Evolutionary conservation across 2,329 filamentous ascomycete genomes (phyloP).

Genomic region (Thielaviopsis euricoi): DNA sequence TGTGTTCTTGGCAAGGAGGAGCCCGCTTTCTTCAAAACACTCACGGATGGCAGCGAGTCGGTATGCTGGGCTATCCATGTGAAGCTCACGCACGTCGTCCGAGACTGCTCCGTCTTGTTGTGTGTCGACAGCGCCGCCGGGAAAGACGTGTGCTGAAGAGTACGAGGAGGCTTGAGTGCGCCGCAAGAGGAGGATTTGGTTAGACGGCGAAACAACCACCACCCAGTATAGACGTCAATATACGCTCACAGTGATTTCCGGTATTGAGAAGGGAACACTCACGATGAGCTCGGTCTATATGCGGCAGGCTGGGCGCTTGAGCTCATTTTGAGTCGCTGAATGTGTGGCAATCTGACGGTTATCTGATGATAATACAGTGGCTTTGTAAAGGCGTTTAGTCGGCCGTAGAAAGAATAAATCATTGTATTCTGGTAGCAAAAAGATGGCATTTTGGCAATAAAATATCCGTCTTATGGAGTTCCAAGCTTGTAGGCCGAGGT

Average conservation of each 20-base stretch:
- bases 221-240: constrained; percentile 26
- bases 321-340: not conserved
- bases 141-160: constrained; percentile 86
- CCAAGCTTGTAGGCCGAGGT: not conserved
- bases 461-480: not conserved
- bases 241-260: not conserved
- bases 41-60: constrained; percentile 74
- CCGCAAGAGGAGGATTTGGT: constrained; percentile 77
- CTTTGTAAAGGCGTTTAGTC: not conserved
- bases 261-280: not conserved
- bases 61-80: constrained; percentile 58
- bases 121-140: constrained; percentile 67
- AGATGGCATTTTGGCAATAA: not conserved
- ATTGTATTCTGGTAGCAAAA: not conserved
- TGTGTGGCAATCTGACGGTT: not conserved
- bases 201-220: constrained; percentile 67
- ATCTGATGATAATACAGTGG: not conserved
- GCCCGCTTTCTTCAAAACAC: constrained; percentile 89
- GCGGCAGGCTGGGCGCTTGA: not conserved
- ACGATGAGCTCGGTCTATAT: constrained; percentile 5
- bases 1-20: constrained; percentile 45
- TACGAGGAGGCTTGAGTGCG: constrained; percentile 77
- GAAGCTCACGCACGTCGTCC: constrained; percentile 34
- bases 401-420: not conserved
- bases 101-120: constrained; percentile 55